Evolutionary conservation across 2,329 filamentous ascomycete genomes (phyloP).

Genomic region (Verticillium klebahnii): DNA sequence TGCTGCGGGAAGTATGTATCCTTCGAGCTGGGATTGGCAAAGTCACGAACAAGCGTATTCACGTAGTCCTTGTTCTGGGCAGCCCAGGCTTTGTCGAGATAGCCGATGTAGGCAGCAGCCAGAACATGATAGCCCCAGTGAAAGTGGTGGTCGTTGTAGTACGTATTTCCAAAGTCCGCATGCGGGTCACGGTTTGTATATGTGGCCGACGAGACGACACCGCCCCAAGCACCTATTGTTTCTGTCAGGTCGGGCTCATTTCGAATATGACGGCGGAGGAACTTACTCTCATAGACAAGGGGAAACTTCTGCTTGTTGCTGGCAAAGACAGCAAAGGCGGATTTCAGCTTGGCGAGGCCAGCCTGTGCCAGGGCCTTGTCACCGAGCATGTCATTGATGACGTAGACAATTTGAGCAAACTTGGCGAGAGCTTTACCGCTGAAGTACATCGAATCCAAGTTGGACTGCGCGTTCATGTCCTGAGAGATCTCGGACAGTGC

Average conservation of each 20-base stretch:
- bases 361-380: slow-evolving; percentile 45
- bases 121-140: slow-evolving; percentile 79
- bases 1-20: slow-evolving; percentile 71
- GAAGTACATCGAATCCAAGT: slow-evolving; percentile 77
- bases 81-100: slow-evolving; percentile 67
- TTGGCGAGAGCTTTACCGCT: slow-evolving; percentile 70
- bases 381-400: slow-evolving; percentile 51
- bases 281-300: slow-evolving; percentile 46
- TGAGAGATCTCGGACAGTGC: slow-evolving; percentile 63
- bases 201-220: slow-evolving; percentile 63
- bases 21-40: slow-evolving; percentile 59
- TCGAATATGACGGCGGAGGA: background rate
- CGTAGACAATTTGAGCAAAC: slow-evolving; percentile 60
- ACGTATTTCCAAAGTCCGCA: slow-evolving; percentile 75
- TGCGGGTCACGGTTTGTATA: slow-evolving; percentile 59
- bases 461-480: slow-evolving; percentile 58
- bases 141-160: slow-evolving; percentile 62
- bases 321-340: slow-evolving; percentile 53
- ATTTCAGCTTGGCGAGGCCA: slow-evolving; percentile 52
- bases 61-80: slow-evolving; percentile 64
- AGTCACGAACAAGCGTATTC: slow-evolving; percentile 71
- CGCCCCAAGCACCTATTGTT: slow-evolving; percentile 57
- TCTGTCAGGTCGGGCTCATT: slow-evolving; percentile 3
- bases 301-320: slow-evolving; percentile 56
- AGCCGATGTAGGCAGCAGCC: slow-evolving; percentile 68